Evolutionary conservation across 148 eudicot genomes (phyloP).

Genomic region (Pouteria glomerata): DNA sequence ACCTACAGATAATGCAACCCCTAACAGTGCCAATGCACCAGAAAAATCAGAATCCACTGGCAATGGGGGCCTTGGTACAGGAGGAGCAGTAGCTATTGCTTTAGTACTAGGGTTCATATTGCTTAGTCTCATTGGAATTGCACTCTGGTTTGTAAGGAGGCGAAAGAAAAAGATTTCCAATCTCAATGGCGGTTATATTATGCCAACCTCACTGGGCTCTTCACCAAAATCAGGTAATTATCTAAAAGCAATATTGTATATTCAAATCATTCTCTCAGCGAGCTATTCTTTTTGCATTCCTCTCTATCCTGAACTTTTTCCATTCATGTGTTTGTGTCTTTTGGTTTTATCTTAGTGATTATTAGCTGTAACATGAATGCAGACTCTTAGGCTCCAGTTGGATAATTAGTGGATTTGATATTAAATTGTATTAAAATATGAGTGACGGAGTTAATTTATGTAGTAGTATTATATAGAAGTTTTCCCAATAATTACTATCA

Average conservation of each 20-base stretch:
- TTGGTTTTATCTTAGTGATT: no score
- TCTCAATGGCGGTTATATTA: slow-evolving; percentile 30
- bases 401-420: no score
- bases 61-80: slow-evolving; percentile 42
- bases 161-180: slow-evolving; percentile 37
- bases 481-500: no score
- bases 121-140: slow-evolving; percentile 43
- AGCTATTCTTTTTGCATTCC: neutral
- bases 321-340: neutral
- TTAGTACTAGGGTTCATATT: slow-evolving; percentile 34
- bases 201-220: slow-evolving; percentile 45
- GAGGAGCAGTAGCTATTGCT: slow-evolving; percentile 40
- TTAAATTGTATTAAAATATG: no score
- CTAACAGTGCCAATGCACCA: slow-evolving; percentile 12
- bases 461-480: no score
- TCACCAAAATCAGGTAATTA: slow-evolving; percentile 62
- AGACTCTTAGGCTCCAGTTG: no score
- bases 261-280: neutral
- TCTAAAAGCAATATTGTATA: neutral
- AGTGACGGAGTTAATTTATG: no score
- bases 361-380: no score
- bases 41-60: slow-evolving; percentile 13
- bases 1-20: slow-evolving; percentile 16
- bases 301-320: neutral
- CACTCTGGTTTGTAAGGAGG: slow-evolving; percentile 37